Conservation (phyloP, 208 protist genomes). For the Kentomonas sorsogonicus region DNA sequence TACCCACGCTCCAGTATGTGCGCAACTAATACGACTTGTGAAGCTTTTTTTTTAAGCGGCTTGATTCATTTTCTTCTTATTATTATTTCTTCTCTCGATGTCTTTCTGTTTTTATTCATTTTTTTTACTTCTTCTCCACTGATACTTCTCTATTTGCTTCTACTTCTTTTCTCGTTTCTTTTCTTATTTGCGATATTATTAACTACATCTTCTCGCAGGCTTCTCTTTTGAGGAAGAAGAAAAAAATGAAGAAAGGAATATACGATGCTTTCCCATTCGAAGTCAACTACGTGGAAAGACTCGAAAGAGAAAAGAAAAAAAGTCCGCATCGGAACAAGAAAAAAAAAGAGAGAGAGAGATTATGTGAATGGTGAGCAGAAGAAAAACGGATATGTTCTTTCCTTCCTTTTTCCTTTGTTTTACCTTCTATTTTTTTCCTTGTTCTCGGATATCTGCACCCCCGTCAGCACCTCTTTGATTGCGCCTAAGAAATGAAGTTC, state of each 20-base stretch:
- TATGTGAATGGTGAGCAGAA: conserved; percentile 15
- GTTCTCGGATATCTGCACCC: too few relatives aligned
- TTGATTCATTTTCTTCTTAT: neutral
- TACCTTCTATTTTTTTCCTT: neutral
- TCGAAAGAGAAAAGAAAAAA: conserved; percentile 8
- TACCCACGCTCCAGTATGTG: too few relatives aligned
- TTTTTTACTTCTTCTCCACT: conserved; percentile 8
- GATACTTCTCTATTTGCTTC: neutral
- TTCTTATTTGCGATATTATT: neutral
- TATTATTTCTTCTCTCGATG: neutral
- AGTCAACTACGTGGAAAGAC: too few relatives aligned
- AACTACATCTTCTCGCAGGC: too few relatives aligned
- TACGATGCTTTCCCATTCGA: too few relatives aligned
- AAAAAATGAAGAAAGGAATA: too few relatives aligned
- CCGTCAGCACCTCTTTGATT: too few relatives aligned
- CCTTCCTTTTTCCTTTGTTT: conserved; percentile 3
- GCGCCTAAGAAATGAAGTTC: too few relatives aligned
- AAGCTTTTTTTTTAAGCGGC: neutral
- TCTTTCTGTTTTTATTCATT: conserved; percentile 3
- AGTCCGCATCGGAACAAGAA: neutral
- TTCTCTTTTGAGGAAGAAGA: too few relatives aligned
- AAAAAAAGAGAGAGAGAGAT: conserved; percentile 8
- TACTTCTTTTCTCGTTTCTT: conserved; percentile 10
- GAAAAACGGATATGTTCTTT: conserved; percentile 2
- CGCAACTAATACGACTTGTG: neutral